These are phyloP conservation scores for Botrytis pseudocinerea DNA, from an alignment of 2,329 filamentous ascomycete genomes.

Conservation along the genomic window DNA sequence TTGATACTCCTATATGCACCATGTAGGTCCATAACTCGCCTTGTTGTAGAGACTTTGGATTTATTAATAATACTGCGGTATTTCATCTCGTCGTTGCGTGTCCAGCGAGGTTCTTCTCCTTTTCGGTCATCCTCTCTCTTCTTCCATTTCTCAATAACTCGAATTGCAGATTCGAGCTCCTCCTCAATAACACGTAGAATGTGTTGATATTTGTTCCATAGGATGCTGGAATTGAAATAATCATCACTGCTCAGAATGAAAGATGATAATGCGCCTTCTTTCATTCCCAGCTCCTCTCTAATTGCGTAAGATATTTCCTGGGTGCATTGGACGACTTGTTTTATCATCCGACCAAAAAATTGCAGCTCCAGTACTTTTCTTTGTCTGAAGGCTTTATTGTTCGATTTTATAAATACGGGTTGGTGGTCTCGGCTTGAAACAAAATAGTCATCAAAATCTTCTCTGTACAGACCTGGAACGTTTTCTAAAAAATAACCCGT, in stretches of 20 bases:
- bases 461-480: not conserved
- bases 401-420: not conserved
- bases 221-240: not conserved
- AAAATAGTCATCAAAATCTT: accelerated
- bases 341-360: not conserved
- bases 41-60: not conserved
- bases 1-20: not conserved
- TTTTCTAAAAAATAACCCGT: not conserved
- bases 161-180: not conserved
- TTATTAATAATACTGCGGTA: not conserved
- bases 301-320: not conserved
- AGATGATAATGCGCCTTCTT: not conserved
- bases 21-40: not conserved
- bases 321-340: not conserved
- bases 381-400: not conserved
- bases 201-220: not conserved
- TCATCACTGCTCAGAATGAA: not conserved
- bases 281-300: not conserved
- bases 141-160: not conserved
- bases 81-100: not conserved
- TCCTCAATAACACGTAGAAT: not conserved
- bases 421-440: accelerated
- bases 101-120: not conserved
- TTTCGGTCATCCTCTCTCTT: not conserved
- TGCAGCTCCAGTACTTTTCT: not conserved